Base-by-base conservation (phyloP, 768 basidiomycete species). In the Termitomyces sp. region DNA sequence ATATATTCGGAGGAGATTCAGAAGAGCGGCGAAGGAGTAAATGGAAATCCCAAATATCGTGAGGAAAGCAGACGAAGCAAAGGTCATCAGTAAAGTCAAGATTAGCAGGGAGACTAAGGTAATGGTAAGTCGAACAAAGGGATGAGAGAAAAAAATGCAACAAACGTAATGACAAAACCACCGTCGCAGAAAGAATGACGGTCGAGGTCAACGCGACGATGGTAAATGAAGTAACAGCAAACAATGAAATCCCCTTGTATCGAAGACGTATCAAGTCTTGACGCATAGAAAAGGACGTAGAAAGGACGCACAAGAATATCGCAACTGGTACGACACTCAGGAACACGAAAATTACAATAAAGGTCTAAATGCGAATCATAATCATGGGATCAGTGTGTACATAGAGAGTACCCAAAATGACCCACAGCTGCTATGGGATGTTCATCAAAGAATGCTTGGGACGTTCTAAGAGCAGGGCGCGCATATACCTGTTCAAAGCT, bases 401-500 rank as follows among this genome's bases (percentile, higher is more conserved):
- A 30, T 11, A 19, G 10, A n/a, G 44, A 9, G 14, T 14, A n/a
- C 31, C 47, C 21, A 44, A 26, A 42, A 53, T 3, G 4, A 68
- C 70, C 23, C 58, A 74, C 74, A n/a, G 73, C 68, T 30, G 63
- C 56, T 50, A 73, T 65, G 15, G 73, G 72, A 51, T 66, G 63
- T 21, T 67, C 66, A 21, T 74, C 66, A 57, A 73, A 71, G 48
- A 70, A 72, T n/a, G 59, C 60, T 28, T 68, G 63, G 14, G 69
- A 64, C 9, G 66, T 65, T 26, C 53, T 64, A 31, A 77, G 53
- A 41, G 73, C 66, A 31, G 78, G 78, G 19, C 74, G 75, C 5
- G 71, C 78, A 60, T 78, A 78, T 21, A 71, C 63, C 28, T 69
- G 66, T 61, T 80, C 78, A 45, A 80, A 74, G 46, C 78, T 80